Evolutionary conservation across 768 basidiomycete genomes (phyloP).

Genomic region (Tricholoma hemisulphureum): DNA sequence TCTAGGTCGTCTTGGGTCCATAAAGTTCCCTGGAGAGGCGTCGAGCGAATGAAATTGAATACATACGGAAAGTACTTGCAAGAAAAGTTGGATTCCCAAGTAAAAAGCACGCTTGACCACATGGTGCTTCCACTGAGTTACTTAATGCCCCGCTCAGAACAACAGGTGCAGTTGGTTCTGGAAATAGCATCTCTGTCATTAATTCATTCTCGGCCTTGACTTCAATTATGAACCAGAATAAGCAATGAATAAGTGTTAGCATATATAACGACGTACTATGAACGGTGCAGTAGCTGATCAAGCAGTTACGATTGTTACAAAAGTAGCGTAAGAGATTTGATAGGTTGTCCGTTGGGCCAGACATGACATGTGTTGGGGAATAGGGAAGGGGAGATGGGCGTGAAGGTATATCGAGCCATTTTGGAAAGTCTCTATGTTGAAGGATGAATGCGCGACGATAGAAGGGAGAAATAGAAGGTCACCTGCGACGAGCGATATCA

Average conservation of each 20-base stretch:
- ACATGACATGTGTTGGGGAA: conserved; percentile 3
- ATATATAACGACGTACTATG: conserved; percentile 39
- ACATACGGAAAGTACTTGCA: conserved; percentile 9
- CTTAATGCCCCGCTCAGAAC: conserved; percentile 20
- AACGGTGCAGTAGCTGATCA: conserved; percentile 46
- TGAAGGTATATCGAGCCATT: conserved; percentile 23
- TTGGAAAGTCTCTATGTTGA: conserved; percentile 30
- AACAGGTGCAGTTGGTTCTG: conserved; percentile 22
- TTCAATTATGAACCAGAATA: background rate
- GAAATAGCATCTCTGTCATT: conserved; percentile 31
- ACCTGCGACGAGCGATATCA: conserved; percentile 18
- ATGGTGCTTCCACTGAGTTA: conserved; percentile 20
- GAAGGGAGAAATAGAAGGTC: background rate
- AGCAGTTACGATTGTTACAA: conserved; percentile 52
- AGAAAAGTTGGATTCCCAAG: conserved; percentile 10
- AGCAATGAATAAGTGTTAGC: too few species aligned
- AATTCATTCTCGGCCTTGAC: background rate
- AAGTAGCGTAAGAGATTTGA: conserved; percentile 41
- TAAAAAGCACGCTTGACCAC: conserved; percentile 35
- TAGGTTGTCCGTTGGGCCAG: conserved; percentile 22
- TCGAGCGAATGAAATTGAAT: background rate
- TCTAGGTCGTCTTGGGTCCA: conserved; percentile 43
- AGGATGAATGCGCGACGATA: background rate
- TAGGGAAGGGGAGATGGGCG: conserved; percentile 8
- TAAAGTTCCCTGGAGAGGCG: conserved; percentile 19